These are phyloP conservation scores for Barnettozyma botsteinii DNA, from an alignment of 805 yeast genomes.

Conservation along the genomic window DNA sequence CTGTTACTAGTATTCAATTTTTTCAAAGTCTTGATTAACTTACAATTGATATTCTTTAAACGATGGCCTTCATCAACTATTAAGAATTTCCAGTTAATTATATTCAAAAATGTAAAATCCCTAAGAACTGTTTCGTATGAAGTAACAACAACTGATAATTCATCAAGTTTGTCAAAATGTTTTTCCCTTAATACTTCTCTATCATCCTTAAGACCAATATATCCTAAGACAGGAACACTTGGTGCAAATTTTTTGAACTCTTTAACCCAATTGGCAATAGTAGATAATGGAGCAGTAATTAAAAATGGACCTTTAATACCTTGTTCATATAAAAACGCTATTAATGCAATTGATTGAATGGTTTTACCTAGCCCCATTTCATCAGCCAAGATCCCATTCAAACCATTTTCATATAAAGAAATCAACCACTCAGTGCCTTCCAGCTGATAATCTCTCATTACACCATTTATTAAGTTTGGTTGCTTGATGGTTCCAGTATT, in stretches of 20 bases:
- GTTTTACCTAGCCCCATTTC: conserved; percentile 98
- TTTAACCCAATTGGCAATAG: conserved; percentile 76
- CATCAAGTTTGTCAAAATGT: conserved; percentile 18
- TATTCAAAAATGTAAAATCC: conserved; percentile 53
- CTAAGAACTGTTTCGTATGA: conserved; percentile 76
- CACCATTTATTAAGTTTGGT: conserved; percentile 50
- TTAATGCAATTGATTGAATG: conserved; percentile 74
- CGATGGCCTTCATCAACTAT: conserved; percentile 97
- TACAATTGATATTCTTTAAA: conserved; percentile 76
- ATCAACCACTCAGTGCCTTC: conserved; percentile 90
- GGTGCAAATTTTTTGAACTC: conserved; percentile 79
- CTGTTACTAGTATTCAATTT: conserved; percentile 62
- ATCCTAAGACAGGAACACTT: conserved; percentile 49
- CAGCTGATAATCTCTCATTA: conserved; percentile 75
- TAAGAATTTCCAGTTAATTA: conserved; percentile 67
- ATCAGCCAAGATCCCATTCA: conserved; percentile 93
- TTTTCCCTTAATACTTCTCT: conserved; percentile 41
- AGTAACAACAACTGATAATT: conserved; percentile 58
- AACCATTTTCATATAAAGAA: conserved; percentile 85
- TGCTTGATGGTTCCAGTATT: conserved; percentile 34
- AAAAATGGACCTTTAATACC: conserved; percentile 75
- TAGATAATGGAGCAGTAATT: conserved; percentile 77
- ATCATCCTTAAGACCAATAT: conserved; percentile 57
- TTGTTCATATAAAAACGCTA: conserved; percentile 71
- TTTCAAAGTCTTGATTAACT: conserved; percentile 66